Evolutionary conservation across 805 yeast genomes (phyloP).

Genomic region (Priceomyces melissophilus): DNA sequence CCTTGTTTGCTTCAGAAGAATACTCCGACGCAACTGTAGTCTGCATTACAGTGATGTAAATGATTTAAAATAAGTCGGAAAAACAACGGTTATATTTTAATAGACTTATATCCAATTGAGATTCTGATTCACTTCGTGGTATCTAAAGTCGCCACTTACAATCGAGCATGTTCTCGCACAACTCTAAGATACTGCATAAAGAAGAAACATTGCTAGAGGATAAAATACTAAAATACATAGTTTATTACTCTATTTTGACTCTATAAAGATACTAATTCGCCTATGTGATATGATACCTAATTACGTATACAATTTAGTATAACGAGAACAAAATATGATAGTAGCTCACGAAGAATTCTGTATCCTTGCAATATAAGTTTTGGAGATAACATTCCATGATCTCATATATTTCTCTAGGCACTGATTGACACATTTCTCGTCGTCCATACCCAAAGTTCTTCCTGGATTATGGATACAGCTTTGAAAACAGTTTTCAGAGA

Average conservation of each 20-base stretch:
- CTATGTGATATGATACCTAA: too few species aligned
- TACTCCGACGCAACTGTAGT: slow-evolving; percentile 63
- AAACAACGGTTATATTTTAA: too few species aligned
- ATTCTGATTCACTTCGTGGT: too few species aligned
- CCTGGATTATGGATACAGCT: slow-evolving; percentile 70
- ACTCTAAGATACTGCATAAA: too few species aligned
- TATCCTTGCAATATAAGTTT: slow-evolving; percentile 71
- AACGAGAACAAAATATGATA: too few species aligned
- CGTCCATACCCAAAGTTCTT: slow-evolving; percentile 42
- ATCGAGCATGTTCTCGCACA: too few species aligned
- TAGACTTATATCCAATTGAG: not conserved
- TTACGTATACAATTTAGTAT: too few species aligned
- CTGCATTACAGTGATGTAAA: not conserved
- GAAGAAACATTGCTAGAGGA: too few species aligned
- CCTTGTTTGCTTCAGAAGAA: slow-evolving; percentile 46
- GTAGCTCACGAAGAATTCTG: slow-evolving; percentile 30
- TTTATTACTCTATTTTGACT: too few species aligned
- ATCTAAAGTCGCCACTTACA: too few species aligned
- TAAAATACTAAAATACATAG: too few species aligned
- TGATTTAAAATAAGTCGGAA: not conserved
- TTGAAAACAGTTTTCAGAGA: slow-evolving; percentile 84
- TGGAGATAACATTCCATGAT: slow-evolving; percentile 84
- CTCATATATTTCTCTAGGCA: slow-evolving; percentile 87
- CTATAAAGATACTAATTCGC: too few species aligned
- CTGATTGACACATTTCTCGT: slow-evolving; percentile 66